A percentile compares a stretch with the other conserved stretches of the same genome.
These are phyloP conservation scores for Cajanus cajan DNA, from an alignment of 306 rosid species.

Conservation along the genomic window DNA sequence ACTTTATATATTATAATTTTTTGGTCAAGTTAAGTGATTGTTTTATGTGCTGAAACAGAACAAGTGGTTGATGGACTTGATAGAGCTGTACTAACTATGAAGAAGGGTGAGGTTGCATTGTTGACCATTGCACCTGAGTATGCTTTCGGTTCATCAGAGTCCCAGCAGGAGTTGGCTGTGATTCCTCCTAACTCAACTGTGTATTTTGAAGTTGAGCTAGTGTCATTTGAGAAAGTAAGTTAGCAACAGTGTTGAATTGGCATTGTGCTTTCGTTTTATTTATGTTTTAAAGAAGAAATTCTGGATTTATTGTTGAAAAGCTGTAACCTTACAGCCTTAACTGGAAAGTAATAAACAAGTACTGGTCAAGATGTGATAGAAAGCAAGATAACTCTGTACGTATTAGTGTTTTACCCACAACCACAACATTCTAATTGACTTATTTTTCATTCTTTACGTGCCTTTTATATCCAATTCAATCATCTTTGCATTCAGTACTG, in stretches of 20 bases:
- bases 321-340: not conserved
- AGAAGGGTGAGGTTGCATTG: conserved; percentile 84
- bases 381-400: not conserved
- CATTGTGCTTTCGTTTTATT: not conserved
- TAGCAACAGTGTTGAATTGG: not conserved
- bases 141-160: conserved; percentile 73
- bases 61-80: conserved; percentile 93
- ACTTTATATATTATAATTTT: not conserved
- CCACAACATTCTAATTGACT: not conserved
- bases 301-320: not conserved
- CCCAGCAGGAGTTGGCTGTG: conserved; percentile 71
- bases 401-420: not conserved
- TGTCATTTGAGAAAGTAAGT: conserved; percentile 76
- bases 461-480: not conserved
- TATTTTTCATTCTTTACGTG: not conserved
- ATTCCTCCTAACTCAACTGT: conserved; percentile 84
- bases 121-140: conserved; percentile 80
- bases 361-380: not conserved
- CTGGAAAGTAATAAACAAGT: not conserved
- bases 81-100: conserved; percentile 79
- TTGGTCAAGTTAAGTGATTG: not conserved
- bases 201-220: conserved; percentile 79
- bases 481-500: not conserved
- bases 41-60: conserved; percentile 48
- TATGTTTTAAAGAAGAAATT: not conserved